Evolutionary conservation across 2,329 filamentous ascomycete species (phyloP), one percentile per base, ranked within the genome.

Genomic region (Cordyceps cicadae): DNA sequence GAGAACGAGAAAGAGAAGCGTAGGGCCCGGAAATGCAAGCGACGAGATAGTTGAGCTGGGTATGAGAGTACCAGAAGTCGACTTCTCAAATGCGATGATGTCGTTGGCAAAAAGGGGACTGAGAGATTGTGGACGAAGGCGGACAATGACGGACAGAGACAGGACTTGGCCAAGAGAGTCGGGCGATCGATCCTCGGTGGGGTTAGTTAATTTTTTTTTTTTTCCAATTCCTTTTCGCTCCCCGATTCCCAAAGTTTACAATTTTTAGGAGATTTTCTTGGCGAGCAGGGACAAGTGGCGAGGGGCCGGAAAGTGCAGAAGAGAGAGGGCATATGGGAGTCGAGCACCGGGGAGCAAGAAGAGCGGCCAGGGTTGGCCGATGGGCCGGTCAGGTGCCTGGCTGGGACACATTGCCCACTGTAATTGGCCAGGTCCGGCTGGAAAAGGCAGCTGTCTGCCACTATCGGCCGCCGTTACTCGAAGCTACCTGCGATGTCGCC

Each of bases 141-240:
- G 56, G 56, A 26, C 56, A 39, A 46, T 46, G 43, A n/a, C 43
- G 14, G 39, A 15, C 14, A 43, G 39, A 43, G 39, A 43, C 14
- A 43, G 39, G 15, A 43, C 12, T 43, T 43, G 17, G 39, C 15
- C 14, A 8, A 43, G 39, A 15, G 52, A 50, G 54, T 29, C 45
- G 54, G 54, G 54, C 54, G 54, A 56, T 56, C 54, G 54, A 56
- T 56, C 14, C 29, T 56, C 37, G 54, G 54, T 56, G 54, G 54
- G 53, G 26, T 43, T 43, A 3, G 50, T 24, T 52, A 29, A 34
- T n/a, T 41, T 41, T 46, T 9, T n/a, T 41, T 41, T 46, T 9
- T 11, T 19, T 54, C 9, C 32, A 45, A 5, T 32, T 54, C 45
- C 19, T 54, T 46, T 19, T 46, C n/a, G 8, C 3, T 46, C 21